Base-by-base conservation (phyloP, 73 alveolate genomes). In the Tetrahymena malaccensis region DNA sequence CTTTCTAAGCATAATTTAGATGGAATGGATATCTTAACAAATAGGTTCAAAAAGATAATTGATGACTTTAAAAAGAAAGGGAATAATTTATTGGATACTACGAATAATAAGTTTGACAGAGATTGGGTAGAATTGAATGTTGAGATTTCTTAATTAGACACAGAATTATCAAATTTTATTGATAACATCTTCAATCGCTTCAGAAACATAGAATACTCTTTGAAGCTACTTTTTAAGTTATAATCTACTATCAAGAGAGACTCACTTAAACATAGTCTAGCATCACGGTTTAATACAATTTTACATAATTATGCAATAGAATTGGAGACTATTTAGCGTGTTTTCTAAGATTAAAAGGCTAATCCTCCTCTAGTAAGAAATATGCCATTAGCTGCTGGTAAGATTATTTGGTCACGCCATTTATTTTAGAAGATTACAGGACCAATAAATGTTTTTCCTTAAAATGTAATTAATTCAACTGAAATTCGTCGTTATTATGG, bases 361-460 rank as follows among this genome's bases (percentile, higher is more conserved):
- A 97, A 97, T 95, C 99, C 99, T 31, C 99, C 99, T 34, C 98
- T 99, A 94, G 99, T 99, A 95, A 98, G 99, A 97, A 99, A 99
- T 98, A 97, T 99, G 98, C 99, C 99, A 17, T 99, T 99, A 43
- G 99, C 98, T 25, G 99, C 99, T 84, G 99, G 99, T 15, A 98
- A 99, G 98, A 99, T 99, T 96, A 99, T 99, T 94, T 99, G 99
- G 99, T 99, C 99, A 38, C 97, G 99, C 94, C 99, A 99, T 95
- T 97, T 99, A 95, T 99, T 99, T 97, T 98, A 98, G 96, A 96
- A 98, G 58, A 98, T 98, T 85, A 96, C 99, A 34, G 99, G 98
- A 50, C 99, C 99, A 21, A 99, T 99, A 98, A 98, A 98, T 94
- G 98, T 96, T 95, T 99, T 99, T 99, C 99, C 99, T 34, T 98